Evolutionary conservation across 1,284 basidiomycete species (phyloP).

Genomic region (Puccinia hordei): DNA sequence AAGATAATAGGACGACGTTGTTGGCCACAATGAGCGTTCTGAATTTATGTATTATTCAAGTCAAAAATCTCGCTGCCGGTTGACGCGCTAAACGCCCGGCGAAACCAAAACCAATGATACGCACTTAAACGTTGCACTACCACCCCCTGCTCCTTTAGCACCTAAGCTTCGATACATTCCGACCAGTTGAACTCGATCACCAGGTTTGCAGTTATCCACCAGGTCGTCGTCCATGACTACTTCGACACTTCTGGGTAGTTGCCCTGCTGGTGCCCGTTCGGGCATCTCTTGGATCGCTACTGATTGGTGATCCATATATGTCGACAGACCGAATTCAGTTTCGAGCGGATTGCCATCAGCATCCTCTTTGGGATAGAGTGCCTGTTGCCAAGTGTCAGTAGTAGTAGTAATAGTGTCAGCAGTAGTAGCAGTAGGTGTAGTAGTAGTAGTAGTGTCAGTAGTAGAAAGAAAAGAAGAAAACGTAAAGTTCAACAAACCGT

Average conservation of each 20-base stretch:
- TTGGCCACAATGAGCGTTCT: slow-evolving; percentile 94
- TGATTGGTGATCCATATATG: slow-evolving; percentile 94
- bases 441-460: slow-evolving; percentile 27
- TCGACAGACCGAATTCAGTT: slow-evolving; percentile 89
- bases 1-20: slow-evolving; percentile 92
- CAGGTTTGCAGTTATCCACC: slow-evolving; percentile 95
- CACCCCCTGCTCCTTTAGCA: slow-evolving; percentile 70
- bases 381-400: slow-evolving; percentile 52
- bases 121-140: slow-evolving; percentile 81
- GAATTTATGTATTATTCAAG: not conserved
- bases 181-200: slow-evolving; percentile 94
- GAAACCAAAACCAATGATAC: too few relatives aligned
- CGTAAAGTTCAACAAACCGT: slow-evolving; percentile 68
- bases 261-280: slow-evolving; percentile 93
- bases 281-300: slow-evolving; percentile 99
- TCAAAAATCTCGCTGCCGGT: not conserved
- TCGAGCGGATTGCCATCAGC: slow-evolving; percentile 82
- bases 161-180: slow-evolving; percentile 93
- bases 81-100: slow-evolving; percentile 40
- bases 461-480: slow-evolving; percentile 52
- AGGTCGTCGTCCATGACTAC: slow-evolving; percentile 95
- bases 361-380: slow-evolving; percentile 79
- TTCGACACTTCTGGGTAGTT: slow-evolving; percentile 91
- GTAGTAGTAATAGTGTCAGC: slow-evolving; percentile 47
- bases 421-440: slow-evolving; percentile 45